These are phyloP conservation scores for Macrolepiota albuminosa DNA, from an alignment of 768 basidiomycete genomes.

Conservation along the genomic window DNA sequence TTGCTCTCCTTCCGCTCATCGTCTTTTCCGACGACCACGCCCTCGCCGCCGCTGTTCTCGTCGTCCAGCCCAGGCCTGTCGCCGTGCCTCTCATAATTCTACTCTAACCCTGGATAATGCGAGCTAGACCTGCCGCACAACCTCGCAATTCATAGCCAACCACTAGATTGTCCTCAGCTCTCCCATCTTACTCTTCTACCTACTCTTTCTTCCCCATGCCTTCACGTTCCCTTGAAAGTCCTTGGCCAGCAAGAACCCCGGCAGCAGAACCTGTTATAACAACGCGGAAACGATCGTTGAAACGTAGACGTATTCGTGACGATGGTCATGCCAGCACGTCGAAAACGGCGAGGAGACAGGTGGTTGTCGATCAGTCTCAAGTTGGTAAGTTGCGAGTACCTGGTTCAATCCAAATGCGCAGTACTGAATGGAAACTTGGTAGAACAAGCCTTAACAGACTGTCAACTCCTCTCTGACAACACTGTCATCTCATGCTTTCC, in stretches of 20 bases:
- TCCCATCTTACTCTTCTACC: conserved; percentile 16
- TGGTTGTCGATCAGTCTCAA: conserved; percentile 30
- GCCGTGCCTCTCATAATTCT: conserved; percentile 4
- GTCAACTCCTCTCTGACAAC: conserved; percentile 61
- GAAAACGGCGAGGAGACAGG: conserved; percentile 28
- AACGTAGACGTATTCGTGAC: conserved; percentile 25
- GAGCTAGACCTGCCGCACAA: conserved; percentile 24
- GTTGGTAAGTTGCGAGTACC: conserved; percentile 23
- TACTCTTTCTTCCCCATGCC: conserved; percentile 27
- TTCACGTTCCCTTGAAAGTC: conserved; percentile 25
- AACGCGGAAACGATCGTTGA: conserved; percentile 21
- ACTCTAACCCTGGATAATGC: conserved; percentile 26
- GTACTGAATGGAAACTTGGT: conserved; percentile 4
- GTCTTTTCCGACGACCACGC: conserved; percentile 19
- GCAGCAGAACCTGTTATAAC: conserved; percentile 4
- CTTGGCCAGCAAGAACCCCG: conserved; percentile 43
- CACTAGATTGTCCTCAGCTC: conserved; percentile 19
- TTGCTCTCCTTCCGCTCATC: conserved; percentile 17
- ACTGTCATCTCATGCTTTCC: conserved; percentile 78
- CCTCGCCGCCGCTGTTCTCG: conserved; percentile 14
- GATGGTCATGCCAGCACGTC: conserved; percentile 20
- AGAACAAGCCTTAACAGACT: conserved; percentile 42
- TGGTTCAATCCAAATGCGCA: background rate
- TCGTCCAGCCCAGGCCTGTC: conserved; percentile 12
- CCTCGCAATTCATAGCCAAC: conserved; percentile 15